Percentiles rank a stretch among this genome's conserved stretches.
phyloP scores from a whole-genome alignment of 2,329 filamentous ascomycete genomes.

The Aspergillus ustus region DNA sequence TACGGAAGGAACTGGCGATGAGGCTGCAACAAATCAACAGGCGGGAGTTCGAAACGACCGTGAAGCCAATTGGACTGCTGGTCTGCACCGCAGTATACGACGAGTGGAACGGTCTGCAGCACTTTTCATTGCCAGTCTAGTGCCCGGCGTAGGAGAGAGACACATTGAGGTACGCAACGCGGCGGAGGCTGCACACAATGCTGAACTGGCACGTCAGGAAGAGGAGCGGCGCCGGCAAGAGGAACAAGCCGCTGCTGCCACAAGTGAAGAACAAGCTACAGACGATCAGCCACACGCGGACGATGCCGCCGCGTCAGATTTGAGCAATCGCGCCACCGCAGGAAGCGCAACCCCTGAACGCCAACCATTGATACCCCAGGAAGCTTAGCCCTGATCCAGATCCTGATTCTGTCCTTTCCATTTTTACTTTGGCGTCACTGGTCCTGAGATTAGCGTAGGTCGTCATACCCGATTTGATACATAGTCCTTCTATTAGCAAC shows the following conservation, averaged over 20 bases:
- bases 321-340: not conserved
- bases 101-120: constrained; percentile 60
- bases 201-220: constrained; percentile 33
- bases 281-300: constrained; percentile 10
- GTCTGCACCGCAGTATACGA: constrained; percentile 42
- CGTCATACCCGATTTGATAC: constrained; percentile 8
- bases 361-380: constrained; percentile 21
- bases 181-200: constrained; percentile 46
- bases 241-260: constrained; percentile 24
- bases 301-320: not conserved
- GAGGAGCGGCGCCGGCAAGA: constrained; percentile 29
- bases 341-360: constrained; percentile 3
- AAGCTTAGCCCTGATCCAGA: constrained; percentile 9
- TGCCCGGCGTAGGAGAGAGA: constrained; percentile 66
- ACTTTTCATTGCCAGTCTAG: constrained; percentile 66
- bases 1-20: constrained; percentile 10
- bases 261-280: not conserved
- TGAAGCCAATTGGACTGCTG: constrained; percentile 11
- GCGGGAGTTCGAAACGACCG: constrained; percentile 9
- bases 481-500: not conserved
- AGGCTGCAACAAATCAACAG: constrained; percentile 12
- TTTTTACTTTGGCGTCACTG: constrained; percentile 3
- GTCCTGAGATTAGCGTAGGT: constrained; percentile 13
- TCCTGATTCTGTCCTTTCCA: not conserved
- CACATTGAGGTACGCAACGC: constrained; percentile 62